These are phyloP conservation scores for Xylaria sp. DNA, from an alignment of 2,329 filamentous ascomycete genomes.

Conservation along the genomic window DNA sequence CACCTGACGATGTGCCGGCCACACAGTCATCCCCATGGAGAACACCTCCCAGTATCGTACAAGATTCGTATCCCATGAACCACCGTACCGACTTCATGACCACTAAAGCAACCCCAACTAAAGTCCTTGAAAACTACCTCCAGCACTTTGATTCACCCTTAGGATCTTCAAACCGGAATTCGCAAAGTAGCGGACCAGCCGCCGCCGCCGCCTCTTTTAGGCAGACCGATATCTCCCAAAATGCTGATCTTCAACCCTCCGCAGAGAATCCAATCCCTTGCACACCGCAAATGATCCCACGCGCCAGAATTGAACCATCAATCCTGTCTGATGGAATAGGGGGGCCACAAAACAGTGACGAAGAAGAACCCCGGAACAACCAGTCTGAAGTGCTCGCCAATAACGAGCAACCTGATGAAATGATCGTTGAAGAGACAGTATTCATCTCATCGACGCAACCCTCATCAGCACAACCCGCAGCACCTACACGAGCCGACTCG, in stretches of 20 bases:
- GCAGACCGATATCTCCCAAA: slow-evolving; percentile 1
- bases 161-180: slow-evolving; percentile 7
- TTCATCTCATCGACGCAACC: slow-evolving; percentile 20
- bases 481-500: slow-evolving; percentile 28
- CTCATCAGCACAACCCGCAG: slow-evolving; percentile 13
- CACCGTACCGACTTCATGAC: slow-evolving; percentile 26
- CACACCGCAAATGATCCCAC: slow-evolving; percentile 21
- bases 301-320: not conserved
- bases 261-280: slow-evolving; percentile 9
- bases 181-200: slow-evolving; percentile 5
- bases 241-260: not conserved
- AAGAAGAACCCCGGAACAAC: not conserved
- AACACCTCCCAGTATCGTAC: slow-evolving; percentile 46
- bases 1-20: slow-evolving; percentile 5
- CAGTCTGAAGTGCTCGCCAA: not conserved
- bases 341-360: not conserved
- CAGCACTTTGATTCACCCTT: slow-evolving; percentile 33
- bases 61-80: slow-evolving; percentile 48
- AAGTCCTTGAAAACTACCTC: slow-evolving; percentile 46
- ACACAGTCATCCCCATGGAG: slow-evolving; percentile 36
- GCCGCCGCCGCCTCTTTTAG: not conserved
- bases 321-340: slow-evolving; percentile 1
- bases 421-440: slow-evolving; percentile 24
- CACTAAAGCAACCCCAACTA: slow-evolving; percentile 47
- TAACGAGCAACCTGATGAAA: slow-evolving; percentile 15